Evolutionary conservation across 768 basidiomycete species (phyloP).

Genomic region (Coprinopsis sp.): DNA sequence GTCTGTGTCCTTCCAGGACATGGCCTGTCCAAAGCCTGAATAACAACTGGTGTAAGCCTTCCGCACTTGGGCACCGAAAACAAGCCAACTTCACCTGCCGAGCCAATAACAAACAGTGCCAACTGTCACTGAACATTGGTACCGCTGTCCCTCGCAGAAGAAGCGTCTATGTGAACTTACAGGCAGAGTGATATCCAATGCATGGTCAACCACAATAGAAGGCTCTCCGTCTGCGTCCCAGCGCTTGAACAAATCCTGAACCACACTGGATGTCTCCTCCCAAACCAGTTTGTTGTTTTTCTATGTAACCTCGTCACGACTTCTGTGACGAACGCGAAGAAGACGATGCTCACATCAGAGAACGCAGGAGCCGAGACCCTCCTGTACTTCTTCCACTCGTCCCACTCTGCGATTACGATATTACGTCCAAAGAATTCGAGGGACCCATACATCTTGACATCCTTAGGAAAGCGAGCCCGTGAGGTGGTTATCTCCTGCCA

Average conservation of each 20-base stretch:
- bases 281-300: conserved; percentile 46
- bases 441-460: conserved; percentile 39
- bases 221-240: conserved; percentile 38
- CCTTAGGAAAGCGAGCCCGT: conserved; percentile 54
- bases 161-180: conserved; percentile 33
- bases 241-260: conserved; percentile 42
- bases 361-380: conserved; percentile 64
- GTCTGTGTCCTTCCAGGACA: conserved; percentile 43
- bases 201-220: conserved; percentile 37
- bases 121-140: conserved; percentile 32
- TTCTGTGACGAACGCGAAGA: not conserved
- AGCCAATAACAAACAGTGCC: conserved; percentile 51
- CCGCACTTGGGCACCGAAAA: not conserved
- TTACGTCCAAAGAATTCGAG: conserved; percentile 54
- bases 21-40: conserved; percentile 49
- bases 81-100: conserved; percentile 39
- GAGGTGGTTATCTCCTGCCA: conserved; percentile 46
- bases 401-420: conserved; percentile 60
- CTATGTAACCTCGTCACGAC: conserved; percentile 18
- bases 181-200: conserved; percentile 48
- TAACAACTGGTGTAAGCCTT: not conserved
- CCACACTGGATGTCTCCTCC: conserved; percentile 40
- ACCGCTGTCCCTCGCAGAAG: conserved; percentile 10
- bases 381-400: conserved; percentile 62
- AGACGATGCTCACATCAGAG: conserved; percentile 43